phyloP scores from a whole-genome alignment of 2,329 filamentous ascomycete genomes.

The Paracamarosporium sp. region DNA sequence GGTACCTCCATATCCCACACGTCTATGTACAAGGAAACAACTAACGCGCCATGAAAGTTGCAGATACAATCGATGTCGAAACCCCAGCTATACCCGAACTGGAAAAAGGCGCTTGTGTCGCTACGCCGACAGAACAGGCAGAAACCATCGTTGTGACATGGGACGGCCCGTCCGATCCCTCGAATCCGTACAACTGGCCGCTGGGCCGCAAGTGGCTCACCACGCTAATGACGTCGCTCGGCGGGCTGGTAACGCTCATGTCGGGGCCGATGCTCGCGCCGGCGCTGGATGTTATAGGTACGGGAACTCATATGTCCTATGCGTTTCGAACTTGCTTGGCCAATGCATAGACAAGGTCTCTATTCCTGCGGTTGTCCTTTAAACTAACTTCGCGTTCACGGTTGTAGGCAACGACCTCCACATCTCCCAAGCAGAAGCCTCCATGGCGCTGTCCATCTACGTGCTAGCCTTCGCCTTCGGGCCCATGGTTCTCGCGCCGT shows the following conservation, averaged over 20 bases:
- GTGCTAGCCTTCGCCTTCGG: constrained; percentile 49
- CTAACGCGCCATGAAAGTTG: background rate
- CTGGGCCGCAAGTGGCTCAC: constrained; percentile 49
- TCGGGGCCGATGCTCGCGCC: constrained; percentile 29
- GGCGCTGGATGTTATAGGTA: constrained; percentile 15
- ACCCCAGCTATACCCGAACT: background rate
- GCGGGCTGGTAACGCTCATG: constrained; percentile 30
- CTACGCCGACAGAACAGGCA: background rate
- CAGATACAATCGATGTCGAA: background rate
- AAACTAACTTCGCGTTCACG: no score
- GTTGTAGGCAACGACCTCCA: constrained; percentile 17
- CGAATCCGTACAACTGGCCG: constrained; percentile 38
- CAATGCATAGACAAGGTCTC: no score
- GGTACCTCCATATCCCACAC: background rate
- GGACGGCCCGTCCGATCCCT: constrained; percentile 14
- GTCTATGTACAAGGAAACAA: no score
- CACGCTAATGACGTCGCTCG: constrained; percentile 35
- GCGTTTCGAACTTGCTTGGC: no score
- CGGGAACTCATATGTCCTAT: no score
- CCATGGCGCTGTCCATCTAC: constrained; percentile 28
- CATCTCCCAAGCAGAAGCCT: constrained; percentile 17
- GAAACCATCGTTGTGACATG: constrained; percentile 13
- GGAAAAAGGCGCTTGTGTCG: background rate
- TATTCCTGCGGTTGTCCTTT: no score
- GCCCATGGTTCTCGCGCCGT: constrained; percentile 78